Conservation (phyloP, 495 filamentous ascomycete species). For the Friedmanniomyces endolithicus region DNA sequence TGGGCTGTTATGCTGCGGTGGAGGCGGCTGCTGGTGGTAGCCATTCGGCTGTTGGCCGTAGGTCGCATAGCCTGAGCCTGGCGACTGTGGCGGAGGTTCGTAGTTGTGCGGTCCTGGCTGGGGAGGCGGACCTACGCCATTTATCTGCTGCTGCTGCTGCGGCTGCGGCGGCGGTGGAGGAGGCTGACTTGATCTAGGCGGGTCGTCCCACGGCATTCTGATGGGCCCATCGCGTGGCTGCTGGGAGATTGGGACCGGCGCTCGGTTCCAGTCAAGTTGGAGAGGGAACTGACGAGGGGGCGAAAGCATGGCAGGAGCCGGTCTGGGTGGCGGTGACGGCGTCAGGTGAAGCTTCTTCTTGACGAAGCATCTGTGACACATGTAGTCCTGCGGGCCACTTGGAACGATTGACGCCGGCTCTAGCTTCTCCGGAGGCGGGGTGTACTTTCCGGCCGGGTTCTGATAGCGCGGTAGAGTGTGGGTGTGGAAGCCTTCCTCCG, state of each 20-base stretch:
- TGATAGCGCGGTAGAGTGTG: constrained; percentile 11
- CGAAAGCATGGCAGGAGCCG: constrained; percentile 2
- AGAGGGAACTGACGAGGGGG: constrained; percentile 8
- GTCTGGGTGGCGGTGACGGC: constrained; percentile 15
- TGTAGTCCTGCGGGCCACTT: constrained; percentile 9
- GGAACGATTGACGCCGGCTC: neutral
- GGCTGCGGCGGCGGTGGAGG: neutral
- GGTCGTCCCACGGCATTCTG: constrained; percentile 16
- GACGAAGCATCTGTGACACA: constrained; percentile 30
- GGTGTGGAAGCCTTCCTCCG: constrained; percentile 10
- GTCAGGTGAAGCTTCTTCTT: constrained; percentile 18
- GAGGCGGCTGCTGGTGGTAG: constrained; percentile 17
- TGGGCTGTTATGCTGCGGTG: constrained; percentile 4
- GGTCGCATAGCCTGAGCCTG: constrained; percentile 6
- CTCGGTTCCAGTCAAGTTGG: constrained; percentile 8
- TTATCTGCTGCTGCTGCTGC: neutral
- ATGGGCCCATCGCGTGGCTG: constrained; percentile 1
- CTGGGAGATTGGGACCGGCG: neutral
- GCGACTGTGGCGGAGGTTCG: neutral
- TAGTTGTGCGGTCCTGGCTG: neutral
- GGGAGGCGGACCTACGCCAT: constrained; percentile 7
- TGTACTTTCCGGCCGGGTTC: neutral
- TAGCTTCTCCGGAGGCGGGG: neutral
- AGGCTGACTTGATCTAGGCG: constrained; percentile 4
- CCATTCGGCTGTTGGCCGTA: constrained; percentile 22